Conservation (phyloP, 2,329 filamentous ascomycete species). For the Macrophomina pseudophaseolina region DNA sequence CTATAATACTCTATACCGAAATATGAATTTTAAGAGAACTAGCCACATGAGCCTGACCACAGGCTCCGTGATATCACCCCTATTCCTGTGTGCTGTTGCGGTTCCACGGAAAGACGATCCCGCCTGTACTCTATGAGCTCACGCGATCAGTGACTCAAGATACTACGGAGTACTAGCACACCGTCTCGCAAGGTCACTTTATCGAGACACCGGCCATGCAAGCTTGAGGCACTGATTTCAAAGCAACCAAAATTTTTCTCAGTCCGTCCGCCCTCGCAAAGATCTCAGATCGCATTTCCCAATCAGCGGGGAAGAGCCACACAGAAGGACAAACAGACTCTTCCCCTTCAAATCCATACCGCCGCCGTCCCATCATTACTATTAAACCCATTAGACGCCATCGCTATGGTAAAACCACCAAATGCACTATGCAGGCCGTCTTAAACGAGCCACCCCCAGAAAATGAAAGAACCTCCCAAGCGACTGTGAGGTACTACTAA, state of each 20-base stretch:
- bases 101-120: background rate
- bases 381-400: conserved; percentile 23
- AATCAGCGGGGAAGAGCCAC: conserved; percentile 1
- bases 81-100: background rate
- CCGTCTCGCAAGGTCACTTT: conserved; percentile 2
- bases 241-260: background rate
- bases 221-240: background rate
- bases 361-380: conserved; percentile 19
- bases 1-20: no score
- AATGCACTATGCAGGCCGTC: conserved; percentile 25
- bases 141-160: conserved; percentile 12
- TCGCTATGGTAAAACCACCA: conserved; percentile 28
- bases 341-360: conserved; percentile 8
- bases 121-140: background rate
- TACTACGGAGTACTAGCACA: background rate
- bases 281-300: background rate
- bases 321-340: background rate
- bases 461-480: background rate
- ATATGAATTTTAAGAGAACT: no score
- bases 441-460: background rate
- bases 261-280: background rate
- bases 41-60: no score
- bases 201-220: background rate
- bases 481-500: background rate
- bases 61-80: no score